These are phyloP conservation scores for Coriaria nepalensis DNA, from an alignment of 306 rosid species.

Conservation along the genomic window DNA sequence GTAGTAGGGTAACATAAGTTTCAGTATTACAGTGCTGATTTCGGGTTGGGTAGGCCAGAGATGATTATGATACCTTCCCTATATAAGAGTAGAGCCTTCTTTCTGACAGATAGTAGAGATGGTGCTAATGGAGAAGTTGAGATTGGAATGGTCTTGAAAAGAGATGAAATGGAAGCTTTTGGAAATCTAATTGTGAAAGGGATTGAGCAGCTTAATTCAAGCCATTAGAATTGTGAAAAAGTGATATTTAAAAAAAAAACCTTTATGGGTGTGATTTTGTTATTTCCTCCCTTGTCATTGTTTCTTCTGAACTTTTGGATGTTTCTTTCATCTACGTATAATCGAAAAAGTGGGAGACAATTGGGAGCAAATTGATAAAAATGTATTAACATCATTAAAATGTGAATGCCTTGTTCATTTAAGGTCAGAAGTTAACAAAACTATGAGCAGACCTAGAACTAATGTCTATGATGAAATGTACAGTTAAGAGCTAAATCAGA, in stretches of 20 bases:
- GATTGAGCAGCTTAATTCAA: neutral
- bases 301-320: neutral
- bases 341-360: neutral
- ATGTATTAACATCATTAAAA: too few relatives aligned
- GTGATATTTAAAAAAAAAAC: neutral
- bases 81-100: neutral
- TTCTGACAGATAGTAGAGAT: constrained; percentile 1
- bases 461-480: too few relatives aligned
- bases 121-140: constrained; percentile 18
- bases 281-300: neutral
- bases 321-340: neutral
- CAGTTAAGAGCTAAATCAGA: too few relatives aligned
- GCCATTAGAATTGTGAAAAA: neutral
- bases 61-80: constrained; percentile 15
- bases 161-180: constrained; percentile 12
- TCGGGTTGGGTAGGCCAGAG: constrained; percentile 35
- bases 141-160: constrained; percentile 14
- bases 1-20: constrained; percentile 20
- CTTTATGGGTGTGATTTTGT: neutral
- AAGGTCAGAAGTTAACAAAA: too few relatives aligned
- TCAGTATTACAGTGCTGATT: constrained; percentile 19
- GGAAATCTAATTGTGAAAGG: neutral
- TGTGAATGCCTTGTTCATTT: too few relatives aligned
- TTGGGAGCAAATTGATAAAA: too few relatives aligned
- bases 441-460: too few relatives aligned